phyloP scores from a whole-genome alignment of 2,329 filamentous ascomycete genomes.

The Beauveria asiatica region DNA sequence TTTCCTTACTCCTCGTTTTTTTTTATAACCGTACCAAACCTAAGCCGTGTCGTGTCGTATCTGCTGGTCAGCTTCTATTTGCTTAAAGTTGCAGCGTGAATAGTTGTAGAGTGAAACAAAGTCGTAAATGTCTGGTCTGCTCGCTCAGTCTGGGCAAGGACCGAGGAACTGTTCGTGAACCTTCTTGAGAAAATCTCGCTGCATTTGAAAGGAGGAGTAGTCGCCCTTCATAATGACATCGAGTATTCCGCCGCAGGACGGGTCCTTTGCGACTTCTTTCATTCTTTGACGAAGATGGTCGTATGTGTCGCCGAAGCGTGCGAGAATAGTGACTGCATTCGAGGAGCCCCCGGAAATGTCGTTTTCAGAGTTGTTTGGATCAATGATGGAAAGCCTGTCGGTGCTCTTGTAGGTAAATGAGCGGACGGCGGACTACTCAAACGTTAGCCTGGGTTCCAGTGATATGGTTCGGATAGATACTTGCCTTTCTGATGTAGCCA shows the following conservation, averaged over 20 bases:
- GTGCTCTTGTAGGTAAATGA: constrained; percentile 48
- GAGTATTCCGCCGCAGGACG: constrained; percentile 43
- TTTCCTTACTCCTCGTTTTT: not conserved
- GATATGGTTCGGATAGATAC: constrained; percentile 15
- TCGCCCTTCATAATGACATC: constrained; percentile 66
- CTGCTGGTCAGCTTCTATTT: not conserved
- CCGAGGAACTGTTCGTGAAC: constrained; percentile 37
- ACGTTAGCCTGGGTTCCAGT: constrained; percentile 5
- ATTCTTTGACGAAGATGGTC: constrained; percentile 50
- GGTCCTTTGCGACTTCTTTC: constrained; percentile 34
- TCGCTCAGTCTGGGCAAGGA: constrained; percentile 22
- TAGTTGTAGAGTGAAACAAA: not conserved
- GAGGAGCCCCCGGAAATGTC: constrained; percentile 84
- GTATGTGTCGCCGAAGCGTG: constrained; percentile 61
- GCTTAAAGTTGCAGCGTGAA: not conserved
- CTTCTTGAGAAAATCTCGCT: constrained; percentile 54
- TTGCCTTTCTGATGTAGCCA: constrained; percentile 67
- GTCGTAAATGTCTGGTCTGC: constrained; percentile 1
- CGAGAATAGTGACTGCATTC: constrained; percentile 58
- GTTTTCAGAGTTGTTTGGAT: constrained; percentile 77
- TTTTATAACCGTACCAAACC: not conserved
- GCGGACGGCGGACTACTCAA: constrained; percentile 32
- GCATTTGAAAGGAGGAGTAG: constrained; percentile 63
- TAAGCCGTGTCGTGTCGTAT: not conserved
- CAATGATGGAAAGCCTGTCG: constrained; percentile 75